Evolutionary conservation across 257 asterid genomes (phyloP).

Genomic region (Solanum virginianum): DNA sequence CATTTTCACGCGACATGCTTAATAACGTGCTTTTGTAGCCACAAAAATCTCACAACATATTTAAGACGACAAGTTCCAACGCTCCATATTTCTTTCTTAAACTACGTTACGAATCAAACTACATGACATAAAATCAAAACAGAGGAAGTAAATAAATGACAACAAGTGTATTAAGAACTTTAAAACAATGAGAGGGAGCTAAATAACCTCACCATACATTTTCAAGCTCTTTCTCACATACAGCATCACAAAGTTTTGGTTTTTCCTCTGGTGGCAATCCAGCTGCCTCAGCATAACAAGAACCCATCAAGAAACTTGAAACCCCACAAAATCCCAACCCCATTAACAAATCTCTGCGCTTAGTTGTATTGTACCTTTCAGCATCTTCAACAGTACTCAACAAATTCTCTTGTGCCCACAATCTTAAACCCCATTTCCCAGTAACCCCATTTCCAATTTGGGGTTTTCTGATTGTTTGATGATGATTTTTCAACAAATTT

Average conservation of each 20-base stretch:
- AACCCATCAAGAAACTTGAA: constrained; percentile 23
- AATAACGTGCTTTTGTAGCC: background rate
- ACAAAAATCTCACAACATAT: background rate
- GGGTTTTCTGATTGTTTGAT: constrained; percentile 10
- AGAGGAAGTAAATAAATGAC: background rate
- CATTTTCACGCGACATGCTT: background rate
- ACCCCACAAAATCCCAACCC: constrained; percentile 17
- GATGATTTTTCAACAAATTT: constrained; percentile 9
- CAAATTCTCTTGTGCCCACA: background rate
- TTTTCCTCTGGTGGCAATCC: constrained; percentile 93
- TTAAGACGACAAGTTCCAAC: background rate
- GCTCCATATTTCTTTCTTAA: background rate
- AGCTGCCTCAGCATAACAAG: constrained; percentile 45
- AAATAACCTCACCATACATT: constrained; percentile 74
- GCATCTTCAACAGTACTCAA: background rate
- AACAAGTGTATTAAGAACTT: background rate
- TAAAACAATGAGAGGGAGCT: constrained; percentile 16
- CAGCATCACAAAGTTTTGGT: constrained; percentile 71
- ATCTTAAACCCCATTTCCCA: background rate
- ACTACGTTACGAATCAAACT: background rate
- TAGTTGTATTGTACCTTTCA: constrained; percentile 12
- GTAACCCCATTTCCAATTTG: background rate
- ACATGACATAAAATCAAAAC: background rate
- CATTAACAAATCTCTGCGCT: constrained; percentile 33
- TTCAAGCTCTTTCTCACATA: constrained; percentile 86